Conservation (phyloP, 352 stramenopile genomes). For the Elongisporangium undulatum region DNA sequence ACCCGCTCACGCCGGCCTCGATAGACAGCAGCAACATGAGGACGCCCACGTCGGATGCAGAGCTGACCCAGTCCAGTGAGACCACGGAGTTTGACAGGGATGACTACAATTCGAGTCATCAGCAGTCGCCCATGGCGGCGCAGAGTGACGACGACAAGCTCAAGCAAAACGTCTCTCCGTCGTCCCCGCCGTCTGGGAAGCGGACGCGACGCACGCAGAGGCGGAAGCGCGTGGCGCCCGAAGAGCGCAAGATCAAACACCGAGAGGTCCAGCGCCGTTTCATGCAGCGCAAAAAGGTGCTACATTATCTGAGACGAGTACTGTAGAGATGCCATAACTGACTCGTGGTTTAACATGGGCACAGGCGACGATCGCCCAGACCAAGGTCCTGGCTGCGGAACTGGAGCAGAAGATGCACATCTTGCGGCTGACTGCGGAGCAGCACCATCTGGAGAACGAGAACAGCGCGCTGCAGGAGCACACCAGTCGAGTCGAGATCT, state of each 20-base stretch:
- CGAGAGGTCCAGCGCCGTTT: slow-evolving; percentile 47
- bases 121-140: not conserved
- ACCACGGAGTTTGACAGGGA: not conserved
- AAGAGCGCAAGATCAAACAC: slow-evolving; percentile 45
- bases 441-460: slow-evolving; percentile 27
- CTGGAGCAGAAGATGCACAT: slow-evolving; percentile 33
- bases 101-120: not conserved
- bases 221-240: slow-evolving; percentile 20
- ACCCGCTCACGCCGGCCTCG: not conserved
- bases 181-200: not conserved
- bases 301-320: not conserved
- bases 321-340: not conserved
- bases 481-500: not conserved
- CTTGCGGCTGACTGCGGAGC: slow-evolving; percentile 29
- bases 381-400: slow-evolving; percentile 25
- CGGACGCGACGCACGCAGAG: slow-evolving; percentile 14
- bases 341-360: not conserved
- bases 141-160: not conserved
- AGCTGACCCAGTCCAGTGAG: not conserved
- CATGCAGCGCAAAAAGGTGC: slow-evolving; percentile 47
- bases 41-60: not conserved
- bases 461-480: slow-evolving; percentile 22
- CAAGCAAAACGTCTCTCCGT: not conserved
- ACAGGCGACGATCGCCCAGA: slow-evolving; percentile 20
- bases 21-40: not conserved